These are phyloP conservation scores for Selaginella tamariscina DNA, from an alignment of 75 land plant genomes.

Conservation along the genomic window DNA sequence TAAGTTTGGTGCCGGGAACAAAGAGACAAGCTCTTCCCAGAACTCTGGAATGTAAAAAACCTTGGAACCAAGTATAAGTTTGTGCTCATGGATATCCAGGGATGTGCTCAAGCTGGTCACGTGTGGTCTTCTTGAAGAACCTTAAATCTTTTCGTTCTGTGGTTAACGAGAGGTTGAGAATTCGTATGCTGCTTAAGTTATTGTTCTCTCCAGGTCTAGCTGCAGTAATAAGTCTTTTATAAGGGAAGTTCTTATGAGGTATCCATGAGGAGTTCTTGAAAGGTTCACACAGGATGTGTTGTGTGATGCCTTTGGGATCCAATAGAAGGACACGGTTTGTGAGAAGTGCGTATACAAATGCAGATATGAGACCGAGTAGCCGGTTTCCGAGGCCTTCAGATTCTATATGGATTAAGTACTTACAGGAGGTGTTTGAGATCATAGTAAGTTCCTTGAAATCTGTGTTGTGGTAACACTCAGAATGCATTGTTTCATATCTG, in stretches of 20 bases:
- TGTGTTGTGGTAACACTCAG: slow-evolving; percentile 11
- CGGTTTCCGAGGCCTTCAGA: slow-evolving; percentile 16
- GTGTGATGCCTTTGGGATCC: slow-evolving; percentile 10
- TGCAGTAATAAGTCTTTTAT: background rate
- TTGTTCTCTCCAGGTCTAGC: background rate
- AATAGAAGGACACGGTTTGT: slow-evolving; percentile 21
- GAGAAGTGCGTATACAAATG: slow-evolving; percentile 18
- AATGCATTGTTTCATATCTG: slow-evolving; percentile 18
- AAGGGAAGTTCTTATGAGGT: slow-evolving; percentile 20
- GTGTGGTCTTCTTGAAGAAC: slow-evolving; percentile 19
- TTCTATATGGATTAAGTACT: slow-evolving; percentile 19
- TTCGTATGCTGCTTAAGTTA: slow-evolving; percentile 9
- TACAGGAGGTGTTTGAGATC: slow-evolving; percentile 6
- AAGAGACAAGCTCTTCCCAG: background rate
- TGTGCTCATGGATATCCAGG: slow-evolving; percentile 18
- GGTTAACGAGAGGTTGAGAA: slow-evolving; percentile 12
- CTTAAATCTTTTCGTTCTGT: slow-evolving; percentile 4
- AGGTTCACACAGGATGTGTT: slow-evolving; percentile 21
- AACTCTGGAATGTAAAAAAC: background rate
- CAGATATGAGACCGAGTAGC: slow-evolving; percentile 19
- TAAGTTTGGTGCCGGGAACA: background rate
- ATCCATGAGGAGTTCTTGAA: slow-evolving; percentile 22
- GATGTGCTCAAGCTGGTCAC: slow-evolving; percentile 14
- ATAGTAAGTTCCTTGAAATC: background rate
- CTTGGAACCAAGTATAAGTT: background rate